A percentile compares a stretch with the other conserved stretches of the same genome.
phyloP scores from a whole-genome alignment of 441 rosid species.

The Erysimum pusillum region DNA sequence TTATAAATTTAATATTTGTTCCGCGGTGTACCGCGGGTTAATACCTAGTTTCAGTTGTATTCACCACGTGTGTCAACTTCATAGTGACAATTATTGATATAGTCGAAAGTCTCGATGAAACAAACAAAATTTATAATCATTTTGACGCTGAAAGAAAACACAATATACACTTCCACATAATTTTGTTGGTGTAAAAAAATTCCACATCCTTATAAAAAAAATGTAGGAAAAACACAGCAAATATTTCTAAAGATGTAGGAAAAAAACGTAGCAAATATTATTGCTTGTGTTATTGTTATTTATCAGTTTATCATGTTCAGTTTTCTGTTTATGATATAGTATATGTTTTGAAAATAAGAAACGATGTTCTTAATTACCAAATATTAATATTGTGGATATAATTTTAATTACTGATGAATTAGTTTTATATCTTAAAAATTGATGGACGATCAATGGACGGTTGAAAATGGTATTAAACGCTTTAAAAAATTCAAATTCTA shows the following conservation, averaged over 20 bases:
- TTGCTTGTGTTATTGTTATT: background rate
- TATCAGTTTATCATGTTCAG: background rate
- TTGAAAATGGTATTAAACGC: background rate
- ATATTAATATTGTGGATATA: no score
- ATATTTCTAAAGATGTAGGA: background rate
- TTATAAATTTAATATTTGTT: no score
- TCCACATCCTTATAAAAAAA: no score
- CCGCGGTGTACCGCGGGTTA: no score
- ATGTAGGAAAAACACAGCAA: background rate
- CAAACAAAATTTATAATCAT: background rate
- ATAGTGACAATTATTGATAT: background rate
- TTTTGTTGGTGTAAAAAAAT: background rate
- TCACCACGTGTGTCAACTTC: constrained; percentile 32
- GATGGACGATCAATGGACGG: background rate
- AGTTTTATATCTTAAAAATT: background rate
- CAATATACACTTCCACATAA: background rate
- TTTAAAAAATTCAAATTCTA: background rate
- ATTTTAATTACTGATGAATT: background rate
- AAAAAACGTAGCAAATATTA: no score
- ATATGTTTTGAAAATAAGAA: no score
- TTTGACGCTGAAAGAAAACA: background rate
- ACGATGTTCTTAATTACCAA: no score
- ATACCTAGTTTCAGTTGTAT: background rate
- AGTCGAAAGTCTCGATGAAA: background rate
- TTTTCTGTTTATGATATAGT: no score